These are phyloP conservation scores for Aphanomyces astaci DNA, from an alignment of 352 stramenopile species.

Conservation along the genomic window DNA sequence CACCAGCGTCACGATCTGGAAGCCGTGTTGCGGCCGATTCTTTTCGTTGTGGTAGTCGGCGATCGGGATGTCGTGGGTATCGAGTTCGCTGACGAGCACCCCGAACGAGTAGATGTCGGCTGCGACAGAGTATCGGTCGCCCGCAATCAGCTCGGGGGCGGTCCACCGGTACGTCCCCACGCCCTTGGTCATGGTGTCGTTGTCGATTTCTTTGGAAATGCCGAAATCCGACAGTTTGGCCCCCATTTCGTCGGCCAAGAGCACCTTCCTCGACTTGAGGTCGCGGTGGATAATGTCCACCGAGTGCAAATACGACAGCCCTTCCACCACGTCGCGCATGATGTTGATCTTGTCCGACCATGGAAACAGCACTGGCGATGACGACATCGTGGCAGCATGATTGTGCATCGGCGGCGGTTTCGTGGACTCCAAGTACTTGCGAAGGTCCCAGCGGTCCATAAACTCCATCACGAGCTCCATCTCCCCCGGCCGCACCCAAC, in stretches of 20 bases:
- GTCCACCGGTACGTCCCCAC: constrained; percentile 47
- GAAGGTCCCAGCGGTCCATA: constrained; percentile 50
- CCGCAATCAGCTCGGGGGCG: constrained; percentile 46
- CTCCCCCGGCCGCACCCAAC: constrained; percentile 8
- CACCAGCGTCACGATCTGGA: constrained; percentile 42
- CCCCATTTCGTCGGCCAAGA: constrained; percentile 34
- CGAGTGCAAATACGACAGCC: constrained; percentile 52
- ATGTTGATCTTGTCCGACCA: constrained; percentile 43
- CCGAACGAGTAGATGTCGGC: constrained; percentile 59
- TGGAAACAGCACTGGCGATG: constrained; percentile 28
- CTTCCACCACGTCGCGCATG: constrained; percentile 43
- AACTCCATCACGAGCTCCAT: constrained; percentile 63
- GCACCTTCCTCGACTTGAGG: constrained; percentile 51
- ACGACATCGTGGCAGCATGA: constrained; percentile 21
- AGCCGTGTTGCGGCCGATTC: constrained; percentile 33
- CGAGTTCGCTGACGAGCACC: constrained; percentile 46
- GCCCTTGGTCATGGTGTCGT: constrained; percentile 44
- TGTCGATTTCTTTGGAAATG: constrained; percentile 31
- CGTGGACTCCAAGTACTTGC: constrained; percentile 38
- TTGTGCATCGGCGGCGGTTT: neutral
- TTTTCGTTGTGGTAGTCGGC: constrained; percentile 31
- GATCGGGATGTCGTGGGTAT: constrained; percentile 47
- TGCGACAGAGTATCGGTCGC: constrained; percentile 36
- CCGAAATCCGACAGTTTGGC: constrained; percentile 66
- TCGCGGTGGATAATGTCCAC: constrained; percentile 52